A percentile compares a stretch with the other conserved stretches of the same genome.
Evolutionary conservation across 192 early-diverging fungal species (phyloP).

Genomic region (Coemansia sp.): DNA sequence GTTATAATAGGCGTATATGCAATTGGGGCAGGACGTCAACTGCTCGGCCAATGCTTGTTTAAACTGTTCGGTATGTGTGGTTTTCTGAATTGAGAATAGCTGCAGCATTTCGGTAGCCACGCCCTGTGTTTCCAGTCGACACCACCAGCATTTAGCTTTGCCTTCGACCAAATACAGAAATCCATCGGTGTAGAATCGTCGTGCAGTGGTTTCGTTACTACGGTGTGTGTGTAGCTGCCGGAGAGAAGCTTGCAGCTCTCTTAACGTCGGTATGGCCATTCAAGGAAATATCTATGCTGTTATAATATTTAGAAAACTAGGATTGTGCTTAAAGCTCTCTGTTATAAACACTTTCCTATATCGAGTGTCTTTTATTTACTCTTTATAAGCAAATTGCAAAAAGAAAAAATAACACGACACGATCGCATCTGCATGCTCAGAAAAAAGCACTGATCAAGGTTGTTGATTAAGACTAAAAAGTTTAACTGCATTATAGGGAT

Average conservation of each 20-base stretch:
- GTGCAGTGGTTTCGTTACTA: background rate
- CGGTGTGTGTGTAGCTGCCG: slow-evolving; percentile 11
- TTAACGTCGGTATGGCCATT: slow-evolving; percentile 10
- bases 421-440: too few relatives aligned
- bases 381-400: too few relatives aligned
- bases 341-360: too few relatives aligned
- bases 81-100: slow-evolving; percentile 37
- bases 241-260: slow-evolving; percentile 16
- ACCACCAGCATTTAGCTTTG: slow-evolving; percentile 52
- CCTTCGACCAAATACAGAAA: slow-evolving; percentile 39
- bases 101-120: slow-evolving; percentile 43
- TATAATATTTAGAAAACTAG: background rate
- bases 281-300: background rate
- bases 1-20: slow-evolving; percentile 34
- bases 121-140: slow-evolving; percentile 18
- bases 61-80: slow-evolving; percentile 7
- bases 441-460: too few relatives aligned
- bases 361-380: too few relatives aligned
- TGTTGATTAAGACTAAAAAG: too few relatives aligned
- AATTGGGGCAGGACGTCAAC: slow-evolving; percentile 37
- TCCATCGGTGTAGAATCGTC: slow-evolving; percentile 26
- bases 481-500: too few relatives aligned
- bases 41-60: slow-evolving; percentile 26
- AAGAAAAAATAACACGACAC: too few relatives aligned
- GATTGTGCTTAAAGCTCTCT: too few relatives aligned